Base-by-base conservation (phyloP, 176 grass and related monocot species). In the Rhipidocladum racemiflorum region DNA sequence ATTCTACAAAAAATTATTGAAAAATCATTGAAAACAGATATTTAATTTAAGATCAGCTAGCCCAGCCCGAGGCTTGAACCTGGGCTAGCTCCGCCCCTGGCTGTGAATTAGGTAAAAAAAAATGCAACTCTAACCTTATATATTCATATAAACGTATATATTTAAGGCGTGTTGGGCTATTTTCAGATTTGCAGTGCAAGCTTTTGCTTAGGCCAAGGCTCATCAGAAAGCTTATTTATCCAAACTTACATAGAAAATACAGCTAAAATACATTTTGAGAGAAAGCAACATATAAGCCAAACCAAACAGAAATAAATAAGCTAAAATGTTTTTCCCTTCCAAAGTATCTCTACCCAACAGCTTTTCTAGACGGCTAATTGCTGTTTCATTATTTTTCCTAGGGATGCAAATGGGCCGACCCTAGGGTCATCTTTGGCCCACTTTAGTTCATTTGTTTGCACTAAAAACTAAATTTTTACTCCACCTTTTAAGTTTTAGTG, bases 141-240 rank as follows among this genome's bases (percentile, higher is more conserved):
- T 46, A 46, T 46, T 46, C 5, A 14, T 23, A 36, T 23, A 36
- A 46, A 25, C 23, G 29, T 46, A 15, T 17, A 64, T 48, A 36
- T 65, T 29, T 23, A 16, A 45, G 24, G 40, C 17, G 12, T 77
- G 16, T 9, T 9, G 57, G 1, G 28, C 4, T 78, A 16, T 28
- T 50, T 23, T 35, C 43, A 39, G 70, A 34, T 18, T 56, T 23
- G 65, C 25, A 35, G 27, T 24, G 76, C n/a, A 65, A 75, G 43
- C 18, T 38, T 82, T 1, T 62, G 55, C 42, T 61, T 3, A 73
- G 63, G 68, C 73, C 80, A 50, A 82, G 56, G 9, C 55, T 83
- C 68, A 18, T 17, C 42, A 49, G 55, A 63, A 73, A 49, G 9
- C 15, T 32, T 30, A 32, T 8, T 20, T 49, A 50, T 21, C 6